These are phyloP conservation scores for Botrytis galanthina DNA, from an alignment of 2,329 filamentous ascomycete species.

Conservation along the genomic window DNA sequence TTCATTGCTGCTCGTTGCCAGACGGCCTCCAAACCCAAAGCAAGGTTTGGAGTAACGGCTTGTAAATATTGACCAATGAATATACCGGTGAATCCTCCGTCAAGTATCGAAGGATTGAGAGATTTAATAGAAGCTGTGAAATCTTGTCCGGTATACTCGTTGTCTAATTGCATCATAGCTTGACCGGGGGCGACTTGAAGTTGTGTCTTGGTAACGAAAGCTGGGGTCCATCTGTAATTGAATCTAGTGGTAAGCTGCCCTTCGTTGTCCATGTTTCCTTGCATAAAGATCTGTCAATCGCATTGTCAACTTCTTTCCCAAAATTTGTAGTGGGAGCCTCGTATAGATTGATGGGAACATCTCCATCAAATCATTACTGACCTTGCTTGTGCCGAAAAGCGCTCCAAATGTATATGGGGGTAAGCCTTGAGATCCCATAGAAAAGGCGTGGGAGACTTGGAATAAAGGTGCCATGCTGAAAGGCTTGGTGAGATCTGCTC, in stretches of 20 bases:
- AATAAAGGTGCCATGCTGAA: slow-evolving; percentile 93
- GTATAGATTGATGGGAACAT: neutral
- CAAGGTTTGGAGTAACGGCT: slow-evolving; percentile 80
- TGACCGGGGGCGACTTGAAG: slow-evolving; percentile 78
- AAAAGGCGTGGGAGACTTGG: slow-evolving; percentile 95
- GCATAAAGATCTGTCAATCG: slow-evolving; percentile 74
- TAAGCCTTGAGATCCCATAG: slow-evolving; percentile 83
- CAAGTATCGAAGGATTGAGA: slow-evolving; percentile 90
- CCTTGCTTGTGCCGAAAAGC: slow-evolving; percentile 90
- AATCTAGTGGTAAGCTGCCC: slow-evolving; percentile 82
- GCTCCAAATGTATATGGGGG: slow-evolving; percentile 95
- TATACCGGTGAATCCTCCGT: slow-evolving; percentile 91
- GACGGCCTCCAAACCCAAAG: slow-evolving; percentile 86
- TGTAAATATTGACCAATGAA: slow-evolving; percentile 95
- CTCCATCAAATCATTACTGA: slow-evolving; percentile 45
- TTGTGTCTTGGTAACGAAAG: slow-evolving; percentile 81
- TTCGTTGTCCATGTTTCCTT: slow-evolving; percentile 94
- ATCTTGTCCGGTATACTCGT: slow-evolving; percentile 90
- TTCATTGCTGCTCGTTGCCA: slow-evolving; percentile 86
- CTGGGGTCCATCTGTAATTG: slow-evolving; percentile 85
- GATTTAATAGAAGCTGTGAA: slow-evolving; percentile 92
- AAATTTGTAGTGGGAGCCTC: neutral
- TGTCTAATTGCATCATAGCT: slow-evolving; percentile 89
- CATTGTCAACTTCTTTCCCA: slow-evolving; percentile 27
- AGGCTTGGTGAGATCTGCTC: slow-evolving; percentile 93